Base-by-base conservation (phyloP, 1,284 basidiomycete species). In the Pterulicium gracile region DNA sequence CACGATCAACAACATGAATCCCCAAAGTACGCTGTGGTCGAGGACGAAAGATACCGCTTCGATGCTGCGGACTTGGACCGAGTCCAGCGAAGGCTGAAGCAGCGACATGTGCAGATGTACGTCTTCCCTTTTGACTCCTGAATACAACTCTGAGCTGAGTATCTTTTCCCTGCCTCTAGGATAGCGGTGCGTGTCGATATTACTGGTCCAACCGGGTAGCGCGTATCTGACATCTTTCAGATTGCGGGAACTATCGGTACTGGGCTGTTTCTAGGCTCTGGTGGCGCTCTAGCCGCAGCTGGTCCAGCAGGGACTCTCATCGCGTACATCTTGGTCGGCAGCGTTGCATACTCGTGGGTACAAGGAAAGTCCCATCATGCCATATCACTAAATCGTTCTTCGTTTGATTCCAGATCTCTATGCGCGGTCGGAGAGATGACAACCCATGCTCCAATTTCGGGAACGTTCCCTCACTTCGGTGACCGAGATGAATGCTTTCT, bases 211-310 rank as follows among this genome's bases (percentile, higher is more conserved):
- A n/a, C n/a, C n/a, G n/a, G n/a, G n/a, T n/a, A n/a, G n/a, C 17
- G 22, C 5, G n/a, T 32, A 24, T 3, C 27, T 46, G 18, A n/a
- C n/a, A n/a, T n/a, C n/a, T 24, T 32, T 7, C n/a, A 32, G 27
- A 32, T 32, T n/a, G 80, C 80, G 47, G 82, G 82, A 27, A 82
- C 79, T 23, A 75, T 85, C 50, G 82, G 82, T 39, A 88, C 85
- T 1, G 87, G 86, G 58, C 69, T 89, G 17, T 92, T 93, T 68
- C 69, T 92, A 36, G 87, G 87, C 51, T 81, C 83, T 12, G 89
- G 88, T 17, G 65, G 70, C 46, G 71, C 79, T 2, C 65, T 84
- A 13, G 55, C 59, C 12, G 61, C 56, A 12, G 74, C 75, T 47
- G 81, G 82, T 13, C 82, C 76, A 39, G 60, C 73, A 40, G 82